Evolutionary conservation across 306 rosid genomes (phyloP), one percentile per base, ranked within the genome.

Genomic region (Dryas alaskensis): DNA sequence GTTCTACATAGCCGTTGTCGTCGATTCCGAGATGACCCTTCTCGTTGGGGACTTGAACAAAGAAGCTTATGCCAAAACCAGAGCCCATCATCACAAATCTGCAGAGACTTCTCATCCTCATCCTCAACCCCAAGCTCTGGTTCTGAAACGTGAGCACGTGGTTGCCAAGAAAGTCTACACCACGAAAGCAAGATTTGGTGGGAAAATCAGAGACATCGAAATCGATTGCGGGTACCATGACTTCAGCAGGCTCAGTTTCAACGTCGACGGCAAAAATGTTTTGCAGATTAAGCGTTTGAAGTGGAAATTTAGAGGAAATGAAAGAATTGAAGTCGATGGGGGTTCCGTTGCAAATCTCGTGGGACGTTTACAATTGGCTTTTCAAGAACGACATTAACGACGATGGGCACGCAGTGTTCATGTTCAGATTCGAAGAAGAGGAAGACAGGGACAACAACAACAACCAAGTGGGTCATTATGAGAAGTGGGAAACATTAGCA

Each of bases 291-390:
- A 84, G 81, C 69, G 89, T 2, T 17, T 92, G 78, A 88, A 81
- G 69, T 92, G 98, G 98, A 94, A 94, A 45, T 94, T 94, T 43
- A 74, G 97, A 42, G 98, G 98, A 0, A 94, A 86, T 48, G 95
- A 94, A 75, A 78, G 87, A 4, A 82, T 91, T 6, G 86, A 81
- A 60, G 79, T 94, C 31, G 78, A 64, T 58, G 99, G 99, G 99
- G 1, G 88, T 86, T 2, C 71, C 79, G 9, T 77, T 94, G 42
- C 96, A 90, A 65, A 85, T 94, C 78, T 94, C 93, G 0, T 94
- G 99, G 99, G 99, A 94, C 64, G 95, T 92, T 1, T 92, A 88
- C 76, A 92, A 92, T 53, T 94, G 96, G 96, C 78, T 92, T 0
- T 94, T 94, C 76, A 85, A 82, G 68, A 83, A 64, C 22, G 87